These are phyloP conservation scores for Fulvia fulva DNA, from an alignment of 2,329 filamentous ascomycete species.

Conservation along the genomic window DNA sequence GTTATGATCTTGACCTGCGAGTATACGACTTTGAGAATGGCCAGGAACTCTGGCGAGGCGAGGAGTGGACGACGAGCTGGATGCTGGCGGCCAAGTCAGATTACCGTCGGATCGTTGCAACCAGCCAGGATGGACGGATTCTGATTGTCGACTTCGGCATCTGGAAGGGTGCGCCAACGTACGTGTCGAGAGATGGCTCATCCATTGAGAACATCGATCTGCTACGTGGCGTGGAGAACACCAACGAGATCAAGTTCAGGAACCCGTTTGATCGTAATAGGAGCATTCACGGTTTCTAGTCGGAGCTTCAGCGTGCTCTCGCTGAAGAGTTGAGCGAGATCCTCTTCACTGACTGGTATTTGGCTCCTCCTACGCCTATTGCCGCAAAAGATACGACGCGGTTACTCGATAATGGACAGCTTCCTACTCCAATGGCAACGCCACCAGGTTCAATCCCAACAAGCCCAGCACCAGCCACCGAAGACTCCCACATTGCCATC, in stretches of 20 bases:
- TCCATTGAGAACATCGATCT: slow-evolving; percentile 50
- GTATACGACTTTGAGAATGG: slow-evolving; percentile 86
- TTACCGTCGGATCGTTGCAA: slow-evolving; percentile 89
- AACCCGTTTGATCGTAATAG: slow-evolving; percentile 15
- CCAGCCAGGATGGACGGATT: slow-evolving; percentile 88
- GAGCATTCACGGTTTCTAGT: slow-evolving; percentile 5
- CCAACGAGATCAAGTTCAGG: slow-evolving; percentile 24
- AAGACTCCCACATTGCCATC: too few relatives aligned
- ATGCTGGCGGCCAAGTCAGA: slow-evolving; percentile 94
- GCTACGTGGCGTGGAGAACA: slow-evolving; percentile 34
- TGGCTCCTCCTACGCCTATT: background rate
- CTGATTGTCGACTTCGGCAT: slow-evolving; percentile 86
- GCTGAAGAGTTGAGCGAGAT: background rate
- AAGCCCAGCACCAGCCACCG: too few relatives aligned
- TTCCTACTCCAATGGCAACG: too few relatives aligned
- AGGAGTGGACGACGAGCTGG: slow-evolving; percentile 96
- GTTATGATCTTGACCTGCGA: slow-evolving; percentile 93
- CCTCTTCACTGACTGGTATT: background rate
- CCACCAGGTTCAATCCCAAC: too few relatives aligned
- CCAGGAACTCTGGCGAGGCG: slow-evolving; percentile 73
- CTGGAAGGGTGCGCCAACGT: slow-evolving; percentile 24
- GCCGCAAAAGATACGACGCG: background rate
- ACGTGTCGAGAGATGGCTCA: slow-evolving; percentile 38
- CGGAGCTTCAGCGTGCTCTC: background rate
- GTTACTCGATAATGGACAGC: too few relatives aligned